Percentiles rank a stretch among this genome's conserved stretches.
phyloP scores from a whole-genome alignment of 2,329 filamentous ascomycete genomes.

The Proliferodiscus dingleyae region DNA sequence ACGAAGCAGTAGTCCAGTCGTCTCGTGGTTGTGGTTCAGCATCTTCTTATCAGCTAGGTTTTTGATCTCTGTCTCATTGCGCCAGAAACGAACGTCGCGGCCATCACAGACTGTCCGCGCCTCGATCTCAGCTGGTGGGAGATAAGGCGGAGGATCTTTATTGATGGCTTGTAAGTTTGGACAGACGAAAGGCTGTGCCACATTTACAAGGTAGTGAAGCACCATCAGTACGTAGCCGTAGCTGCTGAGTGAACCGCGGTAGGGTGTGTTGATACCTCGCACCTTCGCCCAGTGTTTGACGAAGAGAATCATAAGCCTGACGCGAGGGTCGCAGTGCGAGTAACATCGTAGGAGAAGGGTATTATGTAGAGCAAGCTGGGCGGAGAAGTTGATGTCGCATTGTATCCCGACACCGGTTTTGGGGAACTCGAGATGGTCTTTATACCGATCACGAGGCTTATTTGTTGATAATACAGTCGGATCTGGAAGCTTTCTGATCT shows the following conservation, averaged over 20 bases:
- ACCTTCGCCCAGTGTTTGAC: conserved; percentile 88
- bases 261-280: conserved; percentile 80
- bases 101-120: conserved; percentile 50
- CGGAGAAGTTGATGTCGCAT: conserved; percentile 89
- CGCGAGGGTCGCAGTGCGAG: conserved; percentile 70
- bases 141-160: conserved; percentile 39
- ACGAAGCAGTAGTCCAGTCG: conserved; percentile 65
- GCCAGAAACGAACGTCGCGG: conserved; percentile 71
- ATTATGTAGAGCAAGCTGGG: conserved; percentile 78
- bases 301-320: conserved; percentile 75
- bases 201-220: conserved; percentile 81
- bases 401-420: conserved; percentile 74
- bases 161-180: conserved; percentile 70
- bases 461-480: conserved; percentile 42
- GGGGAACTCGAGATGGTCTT: conserved; percentile 68
- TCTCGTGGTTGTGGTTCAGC: conserved; percentile 64
- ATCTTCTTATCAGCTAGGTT: conserved; percentile 51
- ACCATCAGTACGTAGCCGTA: conserved; percentile 94
- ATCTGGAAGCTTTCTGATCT: conserved; percentile 29
- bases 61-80: conserved; percentile 65
- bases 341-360: conserved; percentile 80
- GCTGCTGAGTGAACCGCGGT: conserved; percentile 79
- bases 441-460: conserved; percentile 49
- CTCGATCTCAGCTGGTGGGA: conserved; percentile 38
- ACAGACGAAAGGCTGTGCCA: conserved; percentile 74